These are phyloP conservation scores for Astragalus membranaceus DNA, from an alignment of 306 rosid genomes.

Conservation along the genomic window DNA sequence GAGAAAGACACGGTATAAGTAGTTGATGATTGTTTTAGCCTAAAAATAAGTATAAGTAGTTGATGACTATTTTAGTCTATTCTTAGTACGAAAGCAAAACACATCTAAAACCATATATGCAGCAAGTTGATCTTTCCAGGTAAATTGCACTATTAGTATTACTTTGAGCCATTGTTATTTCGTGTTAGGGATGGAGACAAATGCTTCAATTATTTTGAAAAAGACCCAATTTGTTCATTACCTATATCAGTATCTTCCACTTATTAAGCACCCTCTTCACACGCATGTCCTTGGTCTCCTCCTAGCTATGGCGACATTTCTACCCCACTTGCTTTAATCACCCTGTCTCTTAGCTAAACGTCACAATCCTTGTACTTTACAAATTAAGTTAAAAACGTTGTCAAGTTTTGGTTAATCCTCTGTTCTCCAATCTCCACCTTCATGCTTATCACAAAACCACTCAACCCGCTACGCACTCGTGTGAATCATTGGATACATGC, in stretches of 20 bases:
- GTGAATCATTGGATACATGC: background rate
- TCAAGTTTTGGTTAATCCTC: background rate
- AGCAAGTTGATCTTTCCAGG: too few relatives aligned
- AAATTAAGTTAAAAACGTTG: background rate
- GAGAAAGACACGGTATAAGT: too few relatives aligned
- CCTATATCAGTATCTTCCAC: background rate
- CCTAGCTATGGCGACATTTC: background rate
- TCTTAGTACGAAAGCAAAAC: too few relatives aligned
- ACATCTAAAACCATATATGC: too few relatives aligned
- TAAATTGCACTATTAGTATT: too few relatives aligned
- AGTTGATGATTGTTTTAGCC: too few relatives aligned
- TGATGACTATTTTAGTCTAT: too few relatives aligned
- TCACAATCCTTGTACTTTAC: background rate
- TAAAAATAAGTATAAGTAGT: too few relatives aligned
- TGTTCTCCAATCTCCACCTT: background rate
- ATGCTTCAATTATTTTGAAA: too few relatives aligned
- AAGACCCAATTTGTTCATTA: too few relatives aligned
- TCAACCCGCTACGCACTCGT: background rate
- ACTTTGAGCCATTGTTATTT: too few relatives aligned
- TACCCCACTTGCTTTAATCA: slow-evolving; percentile 1
- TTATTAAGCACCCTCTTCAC: background rate
- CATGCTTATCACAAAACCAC: background rate
- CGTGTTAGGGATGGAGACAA: too few relatives aligned
- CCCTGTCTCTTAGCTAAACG: background rate
- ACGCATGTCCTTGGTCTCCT: background rate